Conservation (phyloP, 192 early-diverging fungal species). For the Backusella westeae region DNA sequence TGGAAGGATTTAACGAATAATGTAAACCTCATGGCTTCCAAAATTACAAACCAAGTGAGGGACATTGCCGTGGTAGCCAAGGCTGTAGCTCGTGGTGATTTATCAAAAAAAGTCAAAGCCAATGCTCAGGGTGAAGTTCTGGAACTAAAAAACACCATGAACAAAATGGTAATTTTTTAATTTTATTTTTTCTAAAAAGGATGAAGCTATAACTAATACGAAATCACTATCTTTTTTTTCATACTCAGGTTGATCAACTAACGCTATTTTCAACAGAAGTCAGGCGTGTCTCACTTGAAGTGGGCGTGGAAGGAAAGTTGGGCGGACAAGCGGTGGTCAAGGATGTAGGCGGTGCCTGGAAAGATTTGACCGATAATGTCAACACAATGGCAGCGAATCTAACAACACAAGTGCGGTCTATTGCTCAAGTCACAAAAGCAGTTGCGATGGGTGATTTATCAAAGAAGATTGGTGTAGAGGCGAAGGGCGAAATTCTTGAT, state of each 20-base stretch:
- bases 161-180: constrained; percentile 42
- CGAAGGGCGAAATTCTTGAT: constrained; percentile 52
- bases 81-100: constrained; percentile 57
- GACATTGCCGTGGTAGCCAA: constrained; percentile 58
- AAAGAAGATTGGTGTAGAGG: constrained; percentile 49
- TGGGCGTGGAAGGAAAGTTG: constrained; percentile 62
- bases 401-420: constrained; percentile 52
- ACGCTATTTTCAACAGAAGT: constrained; percentile 55
- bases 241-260: constrained; percentile 50
- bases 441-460: constrained; percentile 53
- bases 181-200: neutral
- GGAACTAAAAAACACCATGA: constrained; percentile 64
- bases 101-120: constrained; percentile 51
- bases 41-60: constrained; percentile 55
- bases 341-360: constrained; percentile 52
- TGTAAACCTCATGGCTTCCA: constrained; percentile 61
- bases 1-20: constrained; percentile 62
- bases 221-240: constrained; percentile 17
- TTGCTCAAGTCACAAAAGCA: constrained; percentile 52
- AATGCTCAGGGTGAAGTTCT: constrained; percentile 58
- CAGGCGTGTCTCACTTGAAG: constrained; percentile 63
- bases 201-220: neutral
- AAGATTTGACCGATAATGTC: constrained; percentile 56
- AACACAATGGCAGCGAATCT: constrained; percentile 61
- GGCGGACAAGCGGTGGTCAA: constrained; percentile 60